Conservation (phyloP, 2,329 filamentous ascomycete species). For the Rutstroemia sp. region DNA sequence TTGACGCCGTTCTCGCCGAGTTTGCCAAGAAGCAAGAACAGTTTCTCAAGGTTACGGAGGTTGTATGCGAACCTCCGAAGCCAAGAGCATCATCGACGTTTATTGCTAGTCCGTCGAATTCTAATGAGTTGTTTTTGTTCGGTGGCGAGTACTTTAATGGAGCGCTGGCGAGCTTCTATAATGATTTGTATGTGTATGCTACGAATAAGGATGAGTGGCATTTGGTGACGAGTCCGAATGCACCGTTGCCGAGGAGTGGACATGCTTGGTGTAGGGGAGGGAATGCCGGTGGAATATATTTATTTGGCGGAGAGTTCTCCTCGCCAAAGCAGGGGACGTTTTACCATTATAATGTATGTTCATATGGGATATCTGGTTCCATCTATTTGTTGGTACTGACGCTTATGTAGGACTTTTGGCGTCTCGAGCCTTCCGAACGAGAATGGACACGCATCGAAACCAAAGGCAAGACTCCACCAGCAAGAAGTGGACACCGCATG, state of each 20-base stretch:
- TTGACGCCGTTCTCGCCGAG: conserved; percentile 87
- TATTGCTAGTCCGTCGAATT: conserved; percentile 77
- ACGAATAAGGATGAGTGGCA: conserved; percentile 87
- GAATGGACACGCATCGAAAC: conserved; percentile 90
- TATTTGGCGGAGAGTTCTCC: conserved; percentile 96
- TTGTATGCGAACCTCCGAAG: conserved; percentile 63
- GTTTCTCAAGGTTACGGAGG: conserved; percentile 89
- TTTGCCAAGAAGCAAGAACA: conserved; percentile 90
- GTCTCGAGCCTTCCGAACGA: conserved; percentile 70
- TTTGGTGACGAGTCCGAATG: conserved; percentile 82
- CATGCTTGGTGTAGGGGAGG: conserved; percentile 92
- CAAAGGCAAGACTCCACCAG: conserved; percentile 70
- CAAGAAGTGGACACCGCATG: conserved; percentile 90
- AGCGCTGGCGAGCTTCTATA: conserved; percentile 66
- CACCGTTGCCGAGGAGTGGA: conserved; percentile 80
- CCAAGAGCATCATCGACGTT: conserved; percentile 75
- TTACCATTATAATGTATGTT: conserved; percentile 81
- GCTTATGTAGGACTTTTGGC: conserved; percentile 58
- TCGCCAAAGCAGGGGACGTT: conserved; percentile 97
- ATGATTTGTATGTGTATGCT: conserved; percentile 62
- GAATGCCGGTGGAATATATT: conserved; percentile 73
- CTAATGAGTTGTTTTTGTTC: conserved; percentile 83
- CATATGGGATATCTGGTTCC: neutral
- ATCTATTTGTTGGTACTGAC: neutral
- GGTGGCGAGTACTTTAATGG: conserved; percentile 97